phyloP scores from a whole-genome alignment of 1,284 basidiomycete species.

The Ustilago curta region DNA sequence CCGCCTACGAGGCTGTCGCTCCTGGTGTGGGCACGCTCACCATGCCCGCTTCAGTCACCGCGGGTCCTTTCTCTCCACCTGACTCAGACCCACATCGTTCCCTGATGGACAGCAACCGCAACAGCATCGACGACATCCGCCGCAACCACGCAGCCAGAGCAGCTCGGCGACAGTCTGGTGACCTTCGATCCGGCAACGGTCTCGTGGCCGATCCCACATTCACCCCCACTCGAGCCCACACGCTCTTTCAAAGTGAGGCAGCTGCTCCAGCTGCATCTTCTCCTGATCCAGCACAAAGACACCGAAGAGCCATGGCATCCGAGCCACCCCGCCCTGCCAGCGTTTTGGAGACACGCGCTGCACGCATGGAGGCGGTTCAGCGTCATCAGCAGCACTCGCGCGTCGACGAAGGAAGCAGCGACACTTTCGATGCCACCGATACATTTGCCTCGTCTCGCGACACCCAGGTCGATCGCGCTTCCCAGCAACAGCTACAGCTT shows the following conservation, averaged over 20 bases:
- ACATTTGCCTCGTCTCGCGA: conserved; percentile 41
- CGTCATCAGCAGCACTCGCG: conserved; percentile 40
- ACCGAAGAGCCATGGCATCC: conserved; percentile 38
- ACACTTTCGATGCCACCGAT: conserved; percentile 39
- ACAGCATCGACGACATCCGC: conserved; percentile 61
- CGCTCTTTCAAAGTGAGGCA: conserved; percentile 30
- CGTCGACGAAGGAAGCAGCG: conserved; percentile 38
- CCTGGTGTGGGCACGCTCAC: conserved; percentile 20
- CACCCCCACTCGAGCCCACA: conserved; percentile 28
- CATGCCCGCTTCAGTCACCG: conserved; percentile 26
- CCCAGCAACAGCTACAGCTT: conserved; percentile 36
- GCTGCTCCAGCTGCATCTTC: conserved; percentile 11
- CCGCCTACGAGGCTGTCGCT: conserved; percentile 4
- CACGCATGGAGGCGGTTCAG: conserved; percentile 36
- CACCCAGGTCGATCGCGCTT: conserved; percentile 41
- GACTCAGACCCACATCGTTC: conserved; percentile 54
- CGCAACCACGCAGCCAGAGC: conserved; percentile 59
- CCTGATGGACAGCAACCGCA: conserved; percentile 60
- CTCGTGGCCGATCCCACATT: conserved; percentile 24
- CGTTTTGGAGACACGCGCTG: conserved; percentile 51
- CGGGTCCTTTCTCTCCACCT: conserved; percentile 48
- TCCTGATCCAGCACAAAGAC: conserved; percentile 27
- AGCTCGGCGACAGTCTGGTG: conserved; percentile 29
- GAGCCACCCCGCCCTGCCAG: conserved; percentile 55
- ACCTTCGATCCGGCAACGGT: conserved; percentile 21